phyloP scores from a whole-genome alignment of 176 grass and related monocot genomes.

The Puya raimondii region DNA sequence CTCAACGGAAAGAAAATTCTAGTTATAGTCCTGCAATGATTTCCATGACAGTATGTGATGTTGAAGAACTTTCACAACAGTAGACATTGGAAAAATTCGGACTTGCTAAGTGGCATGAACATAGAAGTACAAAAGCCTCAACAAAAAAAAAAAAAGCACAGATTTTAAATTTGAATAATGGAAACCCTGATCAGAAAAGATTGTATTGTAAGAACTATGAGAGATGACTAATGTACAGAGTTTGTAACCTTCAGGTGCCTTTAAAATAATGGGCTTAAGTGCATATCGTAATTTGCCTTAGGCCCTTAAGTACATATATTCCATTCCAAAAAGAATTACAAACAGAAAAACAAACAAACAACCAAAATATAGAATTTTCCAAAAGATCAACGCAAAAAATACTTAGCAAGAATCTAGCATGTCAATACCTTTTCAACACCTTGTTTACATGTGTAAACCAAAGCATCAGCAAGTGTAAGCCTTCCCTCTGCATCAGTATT shows the following conservation, averaged over 20 bases:
- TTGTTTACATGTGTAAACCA: constrained; percentile 95
- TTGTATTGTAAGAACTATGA: too few species aligned
- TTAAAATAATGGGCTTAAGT: too few species aligned
- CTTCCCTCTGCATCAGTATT: constrained; percentile 98
- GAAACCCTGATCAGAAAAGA: too few species aligned
- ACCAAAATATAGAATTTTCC: constrained; percentile 6
- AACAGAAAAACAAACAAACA: neutral
- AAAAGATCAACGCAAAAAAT: neutral
- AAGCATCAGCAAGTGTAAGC: constrained; percentile 91
- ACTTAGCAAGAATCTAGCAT: neutral
- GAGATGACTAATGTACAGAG: too few species aligned
- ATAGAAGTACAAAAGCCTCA: neutral
- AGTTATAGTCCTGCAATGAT: neutral
- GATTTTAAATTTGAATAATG: too few species aligned
- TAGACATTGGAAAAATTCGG: neutral
- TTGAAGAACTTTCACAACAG: neutral
- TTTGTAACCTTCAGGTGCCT: too few species aligned
- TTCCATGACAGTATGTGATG: too few species aligned
- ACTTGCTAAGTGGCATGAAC: neutral
- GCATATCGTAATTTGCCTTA: too few species aligned
- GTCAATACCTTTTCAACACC: constrained; percentile 89
- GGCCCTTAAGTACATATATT: too few species aligned
- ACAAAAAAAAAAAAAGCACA: too few species aligned
- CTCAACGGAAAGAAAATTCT: too few species aligned
- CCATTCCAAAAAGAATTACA: too few species aligned